These are phyloP conservation scores for Phaeotremella skinneri DNA, from an alignment of 768 basidiomycete species.

Conservation along the genomic window DNA sequence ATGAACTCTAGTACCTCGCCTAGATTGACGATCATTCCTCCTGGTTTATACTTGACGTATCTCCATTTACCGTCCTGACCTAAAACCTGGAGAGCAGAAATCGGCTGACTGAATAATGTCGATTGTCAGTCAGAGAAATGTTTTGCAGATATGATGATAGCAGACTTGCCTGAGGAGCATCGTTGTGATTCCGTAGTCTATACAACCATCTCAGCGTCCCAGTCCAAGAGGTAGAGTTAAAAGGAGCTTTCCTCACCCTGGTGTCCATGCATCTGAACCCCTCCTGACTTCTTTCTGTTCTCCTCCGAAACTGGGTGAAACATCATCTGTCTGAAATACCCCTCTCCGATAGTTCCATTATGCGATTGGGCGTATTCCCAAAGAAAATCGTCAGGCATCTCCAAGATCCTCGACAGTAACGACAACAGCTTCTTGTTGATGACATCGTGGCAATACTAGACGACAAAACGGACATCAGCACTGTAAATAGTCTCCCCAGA, in stretches of 20 bases:
- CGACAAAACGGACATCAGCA: background rate
- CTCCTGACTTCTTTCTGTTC: background rate
- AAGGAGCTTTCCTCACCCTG: background rate
- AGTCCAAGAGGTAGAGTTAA: background rate
- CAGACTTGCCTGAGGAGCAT: constrained; percentile 2
- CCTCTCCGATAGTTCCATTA: constrained; percentile 22
- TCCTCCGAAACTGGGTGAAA: background rate
- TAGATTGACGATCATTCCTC: constrained; percentile 30
- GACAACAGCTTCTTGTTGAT: constrained; percentile 11
- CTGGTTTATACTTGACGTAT: constrained; percentile 32
- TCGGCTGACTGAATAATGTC: constrained; percentile 23
- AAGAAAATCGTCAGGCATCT: constrained; percentile 39
- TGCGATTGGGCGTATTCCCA: constrained; percentile 35
- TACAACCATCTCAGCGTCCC: constrained; percentile 8
- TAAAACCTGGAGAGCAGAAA: constrained; percentile 29
- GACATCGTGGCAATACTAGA: constrained; percentile 5
- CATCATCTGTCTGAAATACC: constrained; percentile 28
- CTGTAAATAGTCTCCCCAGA: background rate
- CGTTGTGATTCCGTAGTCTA: constrained; percentile 31
- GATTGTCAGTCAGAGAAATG: too few relatives aligned
- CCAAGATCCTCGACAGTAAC: constrained; percentile 37
- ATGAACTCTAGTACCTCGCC: constrained; percentile 37
- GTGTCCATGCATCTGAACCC: constrained; percentile 1
- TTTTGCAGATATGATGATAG: too few relatives aligned
- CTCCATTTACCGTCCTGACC: constrained; percentile 31